A percentile compares a stretch with the other conserved stretches of the same genome.
Conservation (phyloP, 331 rosid species). For the Quercus tomentella region DNA sequence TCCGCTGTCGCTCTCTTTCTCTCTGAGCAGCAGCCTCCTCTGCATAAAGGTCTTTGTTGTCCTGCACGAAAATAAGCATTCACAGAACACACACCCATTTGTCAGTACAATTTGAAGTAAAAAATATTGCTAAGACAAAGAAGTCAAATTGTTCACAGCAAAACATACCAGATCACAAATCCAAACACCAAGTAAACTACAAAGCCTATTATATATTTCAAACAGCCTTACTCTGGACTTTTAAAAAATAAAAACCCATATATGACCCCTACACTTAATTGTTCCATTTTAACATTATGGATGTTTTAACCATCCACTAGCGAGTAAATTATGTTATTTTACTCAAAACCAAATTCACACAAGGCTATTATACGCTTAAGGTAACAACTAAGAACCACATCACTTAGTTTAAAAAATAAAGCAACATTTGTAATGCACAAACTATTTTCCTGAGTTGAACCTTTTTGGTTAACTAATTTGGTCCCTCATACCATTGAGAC, state of each 20-base stretch:
- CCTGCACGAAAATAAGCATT: constrained; percentile 44
- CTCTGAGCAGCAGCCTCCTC: constrained; percentile 98
- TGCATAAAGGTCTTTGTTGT: constrained; percentile 93
- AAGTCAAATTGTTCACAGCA: background rate
- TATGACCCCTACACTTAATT: background rate
- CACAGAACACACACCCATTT: too few relatives aligned
- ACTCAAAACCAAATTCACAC: background rate
- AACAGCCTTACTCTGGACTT: too few relatives aligned
- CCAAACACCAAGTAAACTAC: background rate
- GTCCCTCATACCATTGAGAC: too few relatives aligned
- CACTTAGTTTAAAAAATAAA: background rate
- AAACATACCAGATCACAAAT: background rate
- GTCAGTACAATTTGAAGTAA: background rate
- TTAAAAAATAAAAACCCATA: background rate
- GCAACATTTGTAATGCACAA: background rate
- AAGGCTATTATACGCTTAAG: background rate
- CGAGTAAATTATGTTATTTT: background rate
- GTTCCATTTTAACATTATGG: background rate
- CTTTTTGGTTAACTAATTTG: too few relatives aligned
- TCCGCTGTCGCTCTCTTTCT: constrained; percentile 90
- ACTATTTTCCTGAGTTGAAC: background rate
- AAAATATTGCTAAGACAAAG: background rate
- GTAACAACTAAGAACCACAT: background rate
- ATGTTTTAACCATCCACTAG: background rate
- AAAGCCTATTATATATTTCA: background rate